phyloP scores from a whole-genome alignment of 2,329 filamentous ascomycete genomes.

The Trichoderma sp. region DNA sequence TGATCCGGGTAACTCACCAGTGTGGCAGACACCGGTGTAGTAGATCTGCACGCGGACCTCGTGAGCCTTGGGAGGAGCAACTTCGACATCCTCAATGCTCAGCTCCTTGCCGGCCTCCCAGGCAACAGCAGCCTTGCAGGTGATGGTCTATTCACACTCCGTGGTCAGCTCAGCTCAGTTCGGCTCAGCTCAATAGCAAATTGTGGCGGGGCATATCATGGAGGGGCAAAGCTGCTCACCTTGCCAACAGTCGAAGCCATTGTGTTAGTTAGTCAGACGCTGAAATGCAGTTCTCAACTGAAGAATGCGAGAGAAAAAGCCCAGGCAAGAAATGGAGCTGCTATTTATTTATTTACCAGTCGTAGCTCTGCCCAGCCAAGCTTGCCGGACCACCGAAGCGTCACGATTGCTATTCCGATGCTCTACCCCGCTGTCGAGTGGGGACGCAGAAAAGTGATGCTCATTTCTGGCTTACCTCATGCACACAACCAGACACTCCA shows the following conservation, averaged over 20 bases:
- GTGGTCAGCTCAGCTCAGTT: neutral
- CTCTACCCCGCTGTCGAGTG: slow-evolving; percentile 18
- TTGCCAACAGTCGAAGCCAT: slow-evolving; percentile 57
- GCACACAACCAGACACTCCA: neutral
- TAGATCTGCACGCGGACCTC: slow-evolving; percentile 97
- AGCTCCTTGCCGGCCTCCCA: slow-evolving; percentile 95
- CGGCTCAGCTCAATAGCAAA: neutral
- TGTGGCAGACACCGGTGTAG: slow-evolving; percentile 99
- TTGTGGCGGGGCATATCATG: slow-evolving; percentile 28
- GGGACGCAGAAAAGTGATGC: neutral
- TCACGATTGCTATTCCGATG: neutral
- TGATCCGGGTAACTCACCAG: slow-evolving; percentile 56
- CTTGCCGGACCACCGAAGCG: slow-evolving; percentile 5
- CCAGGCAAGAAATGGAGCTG: neutral
- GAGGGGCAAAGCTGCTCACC: slow-evolving; percentile 41
- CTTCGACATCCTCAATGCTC: slow-evolving; percentile 88
- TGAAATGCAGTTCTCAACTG: neutral
- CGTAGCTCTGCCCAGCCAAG: neutral
- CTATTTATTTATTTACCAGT: slow-evolving; percentile 7
- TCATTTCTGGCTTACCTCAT: neutral
- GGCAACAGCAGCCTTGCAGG: slow-evolving; percentile 95
- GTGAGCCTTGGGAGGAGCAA: slow-evolving; percentile 82
- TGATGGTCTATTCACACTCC: slow-evolving; percentile 69
- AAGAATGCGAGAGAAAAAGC: neutral
- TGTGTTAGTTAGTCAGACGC: neutral